phyloP scores from a whole-genome alignment of 2,329 filamentous ascomycete genomes.

The Elsinoe arachidis region DNA sequence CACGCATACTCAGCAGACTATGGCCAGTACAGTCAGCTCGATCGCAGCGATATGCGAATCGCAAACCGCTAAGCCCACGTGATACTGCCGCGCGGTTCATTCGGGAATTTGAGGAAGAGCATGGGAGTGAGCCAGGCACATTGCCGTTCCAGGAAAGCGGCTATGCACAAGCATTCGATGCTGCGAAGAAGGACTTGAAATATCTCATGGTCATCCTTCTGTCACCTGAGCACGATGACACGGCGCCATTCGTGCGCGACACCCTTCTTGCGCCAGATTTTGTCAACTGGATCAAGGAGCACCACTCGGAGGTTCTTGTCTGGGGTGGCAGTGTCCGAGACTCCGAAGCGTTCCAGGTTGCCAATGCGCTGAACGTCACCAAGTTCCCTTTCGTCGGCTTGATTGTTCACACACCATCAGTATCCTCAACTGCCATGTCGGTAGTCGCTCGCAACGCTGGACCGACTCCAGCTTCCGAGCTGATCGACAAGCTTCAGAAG shows the following conservation, averaged over 20 bases:
- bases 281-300: constrained; percentile 62
- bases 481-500: constrained; percentile 64
- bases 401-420: constrained; percentile 77
- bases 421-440: constrained; percentile 81
- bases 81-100: constrained; percentile 85
- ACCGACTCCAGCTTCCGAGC: constrained; percentile 58
- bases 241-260: constrained; percentile 67
- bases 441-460: constrained; percentile 73
- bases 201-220: constrained; percentile 83
- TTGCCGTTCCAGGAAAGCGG: constrained; percentile 79
- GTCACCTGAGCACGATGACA: constrained; percentile 93
- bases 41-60: constrained; percentile 51
- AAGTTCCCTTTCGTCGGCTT: constrained; percentile 87
- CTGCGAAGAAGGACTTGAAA: constrained; percentile 82
- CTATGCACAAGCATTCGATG: constrained; percentile 83
- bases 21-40: constrained; percentile 48
- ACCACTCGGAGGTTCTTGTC: constrained; percentile 69
- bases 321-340: constrained; percentile 94
- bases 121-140: constrained; percentile 52
- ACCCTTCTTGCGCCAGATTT: constrained; percentile 73
- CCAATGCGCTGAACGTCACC: constrained; percentile 76
- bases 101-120: constrained; percentile 90
- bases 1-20: constrained; percentile 47
- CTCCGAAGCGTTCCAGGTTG: constrained; percentile 87
- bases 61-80: constrained; percentile 69